Conservation (phyloP, 192 early-diverging fungal species). For the Coemansia guatemalensis region DNA sequence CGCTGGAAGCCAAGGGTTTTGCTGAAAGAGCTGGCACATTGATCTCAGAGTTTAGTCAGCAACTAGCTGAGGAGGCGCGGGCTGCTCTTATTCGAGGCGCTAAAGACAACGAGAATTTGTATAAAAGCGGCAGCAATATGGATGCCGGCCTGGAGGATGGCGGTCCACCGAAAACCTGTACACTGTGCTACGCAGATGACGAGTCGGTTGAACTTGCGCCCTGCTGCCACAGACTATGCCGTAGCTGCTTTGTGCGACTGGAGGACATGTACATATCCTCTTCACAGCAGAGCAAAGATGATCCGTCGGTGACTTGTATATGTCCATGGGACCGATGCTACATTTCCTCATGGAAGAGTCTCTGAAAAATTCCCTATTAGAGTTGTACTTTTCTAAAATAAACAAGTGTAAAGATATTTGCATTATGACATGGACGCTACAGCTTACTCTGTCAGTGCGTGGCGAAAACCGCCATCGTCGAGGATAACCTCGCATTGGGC, state of each 20-base stretch:
- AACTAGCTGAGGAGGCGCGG: slow-evolving; percentile 14
- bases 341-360: slow-evolving; percentile 9
- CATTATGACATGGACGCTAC: no score
- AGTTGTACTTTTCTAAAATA: background rate
- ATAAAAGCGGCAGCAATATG: background rate
- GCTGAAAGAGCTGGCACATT: background rate
- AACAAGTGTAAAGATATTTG: no score
- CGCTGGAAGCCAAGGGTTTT: background rate
- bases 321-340: slow-evolving; percentile 45
- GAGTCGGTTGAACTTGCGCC: slow-evolving; percentile 31
- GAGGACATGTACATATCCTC: slow-evolving; percentile 17
- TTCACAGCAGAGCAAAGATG: slow-evolving; percentile 14
- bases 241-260: slow-evolving; percentile 31
- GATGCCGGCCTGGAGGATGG: no score
- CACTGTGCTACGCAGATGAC: slow-evolving; percentile 43
- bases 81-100: background rate
- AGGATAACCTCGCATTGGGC: slow-evolving; percentile 44
- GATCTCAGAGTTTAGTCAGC: slow-evolving; percentile 6
- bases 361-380: background rate
- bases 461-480: slow-evolving; percentile 27
- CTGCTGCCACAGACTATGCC: slow-evolving; percentile 36
- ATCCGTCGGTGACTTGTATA: background rate
- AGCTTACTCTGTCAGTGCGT: background rate
- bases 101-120: background rate
- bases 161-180: slow-evolving; percentile 10